Base-by-base conservation (phyloP, 2,329 filamentous ascomycete genomes). In the Ceratocystis papillata region DNA sequence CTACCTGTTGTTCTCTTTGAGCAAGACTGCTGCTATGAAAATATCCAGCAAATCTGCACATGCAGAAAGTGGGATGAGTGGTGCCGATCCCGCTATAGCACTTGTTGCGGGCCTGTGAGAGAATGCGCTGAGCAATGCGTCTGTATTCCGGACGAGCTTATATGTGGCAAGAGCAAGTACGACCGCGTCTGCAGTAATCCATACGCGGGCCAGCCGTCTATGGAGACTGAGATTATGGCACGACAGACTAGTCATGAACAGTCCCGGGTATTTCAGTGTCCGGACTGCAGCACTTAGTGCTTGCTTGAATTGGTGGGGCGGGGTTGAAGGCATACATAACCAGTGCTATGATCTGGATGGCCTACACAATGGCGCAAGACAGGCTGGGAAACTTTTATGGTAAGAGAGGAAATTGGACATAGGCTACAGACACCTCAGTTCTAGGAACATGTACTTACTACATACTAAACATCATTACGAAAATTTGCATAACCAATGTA, bases 21-120 rank as follows among this genome's bases (percentile, higher is more conserved):
- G 15, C n/a, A 66, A 20, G 64, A 66, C 45, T 66, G 64, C 30
- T 66, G 64, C 48, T 66, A 66, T 46, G 53, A 62, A 41, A 20
- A 50, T 3, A 53, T 62, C 30, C 61, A 33, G 12, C 64, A 66
- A 33, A 50, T 66, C 17, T 66, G 64, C 46, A 63, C 44, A 5
- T 66, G 64, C 33, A 55, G 45, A 50, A 61, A 48, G 6, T 60
- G 61, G 20, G 64, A 66, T 28, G 45, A 66, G 15, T 66, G 64
- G 64, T 66, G 64, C 15, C 59, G 64, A 5, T 41, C 55, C 2
- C 64, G 50, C 22, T 66, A 45, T 45, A 66, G 64, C n/a, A 50
- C 41, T n/a, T 66, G 64, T 15, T 66, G 64, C 7, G 64, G 64
- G 17, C 64, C 64, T 17, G 30, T 66, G 5, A 55, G 55, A n/a